phyloP scores from a whole-genome alignment of 148 eudicot species.

The Rhododendron kiyosumense region DNA sequence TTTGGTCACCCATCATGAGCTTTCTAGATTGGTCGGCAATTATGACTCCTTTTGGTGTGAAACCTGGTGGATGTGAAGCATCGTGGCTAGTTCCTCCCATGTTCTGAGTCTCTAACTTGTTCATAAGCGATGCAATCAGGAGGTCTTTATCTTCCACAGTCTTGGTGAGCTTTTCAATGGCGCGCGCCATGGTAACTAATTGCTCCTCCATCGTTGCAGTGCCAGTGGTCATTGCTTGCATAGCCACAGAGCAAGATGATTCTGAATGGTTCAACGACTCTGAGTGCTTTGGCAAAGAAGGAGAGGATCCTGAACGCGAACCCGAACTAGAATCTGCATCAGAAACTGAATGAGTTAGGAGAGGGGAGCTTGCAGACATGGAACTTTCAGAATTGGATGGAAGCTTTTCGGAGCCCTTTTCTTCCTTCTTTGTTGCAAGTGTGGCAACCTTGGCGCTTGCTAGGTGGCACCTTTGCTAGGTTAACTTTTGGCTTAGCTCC shows the following conservation, averaged over 20 bases:
- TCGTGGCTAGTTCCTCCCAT: background rate
- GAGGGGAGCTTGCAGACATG: too few relatives aligned
- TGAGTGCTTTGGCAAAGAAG: too few relatives aligned
- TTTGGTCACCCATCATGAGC: background rate
- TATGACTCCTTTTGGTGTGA: background rate
- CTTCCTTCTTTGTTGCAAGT: too few relatives aligned
- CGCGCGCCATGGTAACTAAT: background rate
- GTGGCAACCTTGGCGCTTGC: too few relatives aligned
- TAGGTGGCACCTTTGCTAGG: too few relatives aligned
- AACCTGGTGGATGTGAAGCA: background rate
- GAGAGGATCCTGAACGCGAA: too few relatives aligned
- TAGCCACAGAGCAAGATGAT: background rate
- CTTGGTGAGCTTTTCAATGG: background rate
- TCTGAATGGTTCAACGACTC: background rate
- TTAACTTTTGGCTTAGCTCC: too few relatives aligned
- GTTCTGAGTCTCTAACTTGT: background rate
- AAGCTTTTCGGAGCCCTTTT: too few relatives aligned
- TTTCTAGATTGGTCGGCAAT: background rate
- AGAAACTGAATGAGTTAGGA: too few relatives aligned
- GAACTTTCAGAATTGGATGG: too few relatives aligned
- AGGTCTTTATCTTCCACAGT: background rate
- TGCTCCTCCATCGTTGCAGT: background rate
- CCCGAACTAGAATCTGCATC: too few relatives aligned
- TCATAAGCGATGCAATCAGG: background rate
- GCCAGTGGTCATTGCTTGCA: background rate